phyloP scores from a whole-genome alignment of 495 filamentous ascomycete genomes.

The Penicillium waksmanii region DNA sequence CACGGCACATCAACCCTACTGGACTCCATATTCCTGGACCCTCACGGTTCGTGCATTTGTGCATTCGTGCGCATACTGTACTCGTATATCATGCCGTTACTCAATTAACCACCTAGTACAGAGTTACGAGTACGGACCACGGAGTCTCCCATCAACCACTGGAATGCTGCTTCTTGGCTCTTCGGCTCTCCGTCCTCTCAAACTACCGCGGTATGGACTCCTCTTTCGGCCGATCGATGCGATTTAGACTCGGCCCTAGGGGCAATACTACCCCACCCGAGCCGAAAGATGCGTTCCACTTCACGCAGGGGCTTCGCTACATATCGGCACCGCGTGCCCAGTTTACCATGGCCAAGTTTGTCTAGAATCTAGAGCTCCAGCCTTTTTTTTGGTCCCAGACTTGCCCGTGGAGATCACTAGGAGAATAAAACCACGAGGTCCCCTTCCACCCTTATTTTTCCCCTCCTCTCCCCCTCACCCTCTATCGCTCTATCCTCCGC shows the following conservation, averaged over 20 bases:
- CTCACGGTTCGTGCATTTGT: neutral
- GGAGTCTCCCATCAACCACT: neutral
- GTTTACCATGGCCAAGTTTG: neutral
- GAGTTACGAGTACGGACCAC: no score
- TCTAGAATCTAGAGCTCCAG: slow-evolving; percentile 17
- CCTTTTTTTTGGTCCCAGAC: slow-evolving; percentile 11
- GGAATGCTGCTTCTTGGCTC: neutral
- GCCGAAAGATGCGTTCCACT: slow-evolving; percentile 11
- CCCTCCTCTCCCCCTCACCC: neutral
- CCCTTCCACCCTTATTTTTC: neutral
- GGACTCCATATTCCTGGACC: neutral
- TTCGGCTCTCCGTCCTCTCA: neutral
- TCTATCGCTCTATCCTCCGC: neutral
- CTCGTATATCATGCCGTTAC: no score
- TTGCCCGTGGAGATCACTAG: slow-evolving; percentile 23
- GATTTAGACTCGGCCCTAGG: slow-evolving; percentile 23
- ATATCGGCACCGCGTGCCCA: slow-evolving; percentile 11
- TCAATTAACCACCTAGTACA: neutral
- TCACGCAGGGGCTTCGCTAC: slow-evolving; percentile 11
- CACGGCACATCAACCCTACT: neutral
- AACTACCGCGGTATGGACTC: neutral
- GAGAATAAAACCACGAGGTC: slow-evolving; percentile 24
- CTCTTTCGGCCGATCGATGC: slow-evolving; percentile 18
- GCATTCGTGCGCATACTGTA: no score
- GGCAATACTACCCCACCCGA: slow-evolving; percentile 20